Evolutionary conservation across 163 green algal species (phyloP), one percentile per base, ranked within the genome.

Genomic region (Volvox carteri): DNA sequence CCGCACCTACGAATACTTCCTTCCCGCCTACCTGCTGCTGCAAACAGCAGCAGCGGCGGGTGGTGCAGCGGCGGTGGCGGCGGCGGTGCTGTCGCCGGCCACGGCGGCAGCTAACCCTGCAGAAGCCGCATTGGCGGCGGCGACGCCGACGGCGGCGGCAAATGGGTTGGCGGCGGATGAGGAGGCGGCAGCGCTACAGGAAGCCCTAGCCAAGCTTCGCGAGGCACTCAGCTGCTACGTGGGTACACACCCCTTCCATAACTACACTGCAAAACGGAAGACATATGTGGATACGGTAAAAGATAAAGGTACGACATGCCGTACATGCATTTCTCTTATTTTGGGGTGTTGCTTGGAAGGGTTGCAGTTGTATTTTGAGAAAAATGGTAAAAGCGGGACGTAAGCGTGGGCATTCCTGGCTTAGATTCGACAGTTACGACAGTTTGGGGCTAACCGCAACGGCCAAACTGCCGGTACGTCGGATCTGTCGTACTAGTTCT

Each of bases 191-290:
- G 65, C 33, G 8, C 0, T 72, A 23, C 28, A n/a, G 1, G 65
- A 30, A 37, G 81, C 81, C 2, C 48, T 97, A 65, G 80, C 78
- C 11, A 75, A 85, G 58, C 87, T 98, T 72, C 65, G 92, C 6
- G 81, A 86, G 12, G 93, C 93, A 7, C 93, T 97, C 90, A 11
- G 54, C 5, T 37, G 56, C 7, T 97, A 93, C 58, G 79, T 94
- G 75, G 96, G 96, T 39, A 92, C 84, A n/a, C 92, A 95, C 52
- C 68, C 96, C 25, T 98, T 98, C 93, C 96, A 98, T 77, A 98
- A 98, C 91, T 98, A 95, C 90, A 98, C 96, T 4, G 52, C 84
- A 11, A 39, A 44, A 48, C 50, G 84, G 28, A 89, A 83, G 70
- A 50, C 25, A 0, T 89, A 89, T 28, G 28, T 65, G 46, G 46